phyloP scores from a whole-genome alignment of 257 asterid genomes.

The Gentiana dahurica region DNA sequence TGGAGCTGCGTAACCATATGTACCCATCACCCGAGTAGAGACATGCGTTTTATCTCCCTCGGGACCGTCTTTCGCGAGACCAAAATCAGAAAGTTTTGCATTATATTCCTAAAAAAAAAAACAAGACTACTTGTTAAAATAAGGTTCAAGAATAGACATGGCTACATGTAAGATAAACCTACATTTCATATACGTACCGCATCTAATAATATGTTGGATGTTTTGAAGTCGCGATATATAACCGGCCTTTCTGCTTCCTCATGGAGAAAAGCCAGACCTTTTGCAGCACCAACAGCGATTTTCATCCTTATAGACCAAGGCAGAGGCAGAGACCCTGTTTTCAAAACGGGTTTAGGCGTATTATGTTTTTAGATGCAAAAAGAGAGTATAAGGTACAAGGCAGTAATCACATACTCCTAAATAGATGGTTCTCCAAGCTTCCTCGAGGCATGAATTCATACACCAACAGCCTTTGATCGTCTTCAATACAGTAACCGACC shows the following conservation, averaged over 20 bases:
- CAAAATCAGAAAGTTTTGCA: slow-evolving; percentile 96
- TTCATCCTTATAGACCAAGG: slow-evolving; percentile 98
- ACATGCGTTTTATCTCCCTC: slow-evolving; percentile 96
- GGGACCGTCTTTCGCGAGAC: slow-evolving; percentile 98
- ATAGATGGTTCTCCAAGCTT: slow-evolving; percentile 96
- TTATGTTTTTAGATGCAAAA: no score
- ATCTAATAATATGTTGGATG: slow-evolving; percentile 85
- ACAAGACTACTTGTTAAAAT: no score
- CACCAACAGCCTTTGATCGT: slow-evolving; percentile 84
- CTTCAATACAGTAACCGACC: slow-evolving; percentile 94
- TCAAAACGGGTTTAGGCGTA: no score
- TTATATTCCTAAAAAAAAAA: slow-evolving; percentile 61
- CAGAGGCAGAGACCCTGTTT: slow-evolving; percentile 83
- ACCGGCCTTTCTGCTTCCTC: slow-evolving; percentile 96
- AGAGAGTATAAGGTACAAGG: no score
- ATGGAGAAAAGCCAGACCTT: slow-evolving; percentile 89
- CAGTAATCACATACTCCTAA: slow-evolving; percentile 51
- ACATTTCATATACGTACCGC: slow-evolving; percentile 44
- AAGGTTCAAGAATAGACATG: no score
- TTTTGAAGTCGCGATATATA: slow-evolving; percentile 92
- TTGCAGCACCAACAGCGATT: slow-evolving; percentile 94
- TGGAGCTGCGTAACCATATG: slow-evolving; percentile 97
- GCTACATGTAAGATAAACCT: no score
- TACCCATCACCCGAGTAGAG: slow-evolving; percentile 98
- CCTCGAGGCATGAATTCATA: slow-evolving; percentile 98